These are phyloP conservation scores for Trichoderma polysporum DNA, from an alignment of 2,329 filamentous ascomycete genomes.

Conservation along the genomic window DNA sequence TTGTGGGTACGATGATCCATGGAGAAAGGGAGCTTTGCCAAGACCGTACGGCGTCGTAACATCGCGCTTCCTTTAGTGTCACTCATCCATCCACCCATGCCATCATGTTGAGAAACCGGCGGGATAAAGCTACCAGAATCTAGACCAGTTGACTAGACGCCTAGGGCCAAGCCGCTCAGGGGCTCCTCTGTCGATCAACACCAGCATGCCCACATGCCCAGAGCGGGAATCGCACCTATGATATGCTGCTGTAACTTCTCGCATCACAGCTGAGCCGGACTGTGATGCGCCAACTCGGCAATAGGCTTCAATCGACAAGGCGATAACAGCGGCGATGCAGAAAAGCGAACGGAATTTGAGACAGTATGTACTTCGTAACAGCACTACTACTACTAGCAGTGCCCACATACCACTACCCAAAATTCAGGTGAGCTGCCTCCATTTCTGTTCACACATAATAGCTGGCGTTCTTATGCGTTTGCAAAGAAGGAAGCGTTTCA, in stretches of 20 bases:
- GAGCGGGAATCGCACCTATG: conserved; percentile 13
- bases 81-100: neutral
- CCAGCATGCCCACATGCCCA: neutral
- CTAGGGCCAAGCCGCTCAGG: conserved; percentile 7
- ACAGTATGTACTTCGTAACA: neutral
- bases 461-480: neutral
- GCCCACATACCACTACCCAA: neutral
- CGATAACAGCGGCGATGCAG: neutral
- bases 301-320: conserved; percentile 3
- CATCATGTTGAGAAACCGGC: neutral
- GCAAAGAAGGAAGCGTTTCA: neutral
- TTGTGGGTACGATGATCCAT: conserved; percentile 9
- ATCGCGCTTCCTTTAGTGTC: conserved; percentile 8
- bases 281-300: neutral
- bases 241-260: neutral
- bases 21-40: conserved; percentile 2
- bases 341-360: neutral
- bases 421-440: neutral
- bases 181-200: conserved; percentile 11
- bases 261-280: neutral
- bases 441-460: neutral
- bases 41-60: neutral
- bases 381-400: neutral
- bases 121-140: conserved; percentile 3
- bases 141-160: neutral